phyloP scores from a whole-genome alignment of 2,329 filamentous ascomycete species.

The Sporothrix euskadiensis region DNA sequence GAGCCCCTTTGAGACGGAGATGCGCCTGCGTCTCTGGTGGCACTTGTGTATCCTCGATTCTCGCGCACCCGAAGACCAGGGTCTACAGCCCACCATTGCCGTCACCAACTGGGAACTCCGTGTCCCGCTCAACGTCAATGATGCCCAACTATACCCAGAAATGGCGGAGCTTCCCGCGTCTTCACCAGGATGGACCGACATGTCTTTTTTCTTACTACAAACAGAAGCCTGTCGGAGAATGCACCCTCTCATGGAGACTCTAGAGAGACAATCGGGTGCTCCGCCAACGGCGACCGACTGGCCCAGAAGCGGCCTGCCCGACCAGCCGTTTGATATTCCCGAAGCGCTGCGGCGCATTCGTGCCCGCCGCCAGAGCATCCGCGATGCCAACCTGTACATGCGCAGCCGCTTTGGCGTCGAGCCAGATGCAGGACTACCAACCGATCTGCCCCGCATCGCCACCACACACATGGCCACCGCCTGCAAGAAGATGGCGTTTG shows the following conservation, averaged over 20 bases:
- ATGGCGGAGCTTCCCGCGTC: conserved; percentile 48
- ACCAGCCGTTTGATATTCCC: background rate
- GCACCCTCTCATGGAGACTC: conserved; percentile 8
- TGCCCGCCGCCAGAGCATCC: background rate
- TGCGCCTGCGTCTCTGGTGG: conserved; percentile 57
- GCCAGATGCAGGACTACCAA: background rate
- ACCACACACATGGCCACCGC: conserved; percentile 17
- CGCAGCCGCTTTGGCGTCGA: background rate
- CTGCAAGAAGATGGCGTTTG: conserved; percentile 24
- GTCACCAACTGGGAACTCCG: conserved; percentile 52
- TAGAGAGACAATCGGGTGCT: background rate
- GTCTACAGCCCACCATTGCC: conserved; percentile 38
- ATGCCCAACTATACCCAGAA: conserved; percentile 51
- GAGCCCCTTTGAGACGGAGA: conserved; percentile 54
- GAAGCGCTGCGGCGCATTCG: background rate
- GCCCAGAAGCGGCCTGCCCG: background rate
- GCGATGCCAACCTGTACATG: background rate
- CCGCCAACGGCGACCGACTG: background rate
- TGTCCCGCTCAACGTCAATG: conserved; percentile 59
- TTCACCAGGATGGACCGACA: conserved; percentile 52
- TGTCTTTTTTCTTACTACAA: conserved; percentile 48
- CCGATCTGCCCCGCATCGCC: conserved; percentile 15
- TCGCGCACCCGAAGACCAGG: conserved; percentile 59
- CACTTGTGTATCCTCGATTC: conserved; percentile 55
- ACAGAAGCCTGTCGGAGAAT: conserved; percentile 33